Evolutionary conservation across 176 grass and related monocot species (phyloP), one percentile per base, ranked within the genome.

Genomic region (Eragrostis curvula): DNA sequence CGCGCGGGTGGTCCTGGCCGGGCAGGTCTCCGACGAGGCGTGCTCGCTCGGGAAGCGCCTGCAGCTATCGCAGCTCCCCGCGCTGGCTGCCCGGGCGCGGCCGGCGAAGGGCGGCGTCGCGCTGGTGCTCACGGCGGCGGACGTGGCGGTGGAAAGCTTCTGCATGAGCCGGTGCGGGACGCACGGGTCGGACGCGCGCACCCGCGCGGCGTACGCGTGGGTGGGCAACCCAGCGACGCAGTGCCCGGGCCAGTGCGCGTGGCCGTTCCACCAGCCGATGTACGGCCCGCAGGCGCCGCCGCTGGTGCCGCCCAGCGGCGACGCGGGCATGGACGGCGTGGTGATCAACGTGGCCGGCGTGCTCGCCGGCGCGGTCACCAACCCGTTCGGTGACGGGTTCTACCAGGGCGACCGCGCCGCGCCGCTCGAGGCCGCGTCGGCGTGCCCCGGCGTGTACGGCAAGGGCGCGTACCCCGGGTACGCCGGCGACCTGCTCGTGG

Each of bases 161-260:
- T 87, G 92, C 83, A 56, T 39, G 64, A 69, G 58, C 46, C 59
- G 81, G 23, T 91, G 86, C 66, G 92, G 42, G 45, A 20, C 76
- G 24, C 92, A 94, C 51, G 88, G 75, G n/a, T 58, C 83, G 5
- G 85, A 63, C 53, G 68, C 58, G 5, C 13, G 70, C 24, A 69
- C 57, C 29, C 73, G 59, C 13, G 58, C 80, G 48, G 47, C 77
- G 17, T 77, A 73, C 70, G 85, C 85, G 45, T 94, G 92, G 92
- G 86, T 68, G 1, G 92, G 89, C 0, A 87, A 94, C 63, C 23
- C 86, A 2, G 86, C 12, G 0, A 7, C 25, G 3, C 87, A 92
- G 74, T 92, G 92, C 78, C 89, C 89, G 0, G 92, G 87, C 0
- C 81, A 95, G 50, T 95, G 93, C 70, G 87, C 87, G 21, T 92